phyloP scores from a whole-genome alignment of 768 basidiomycete species.

The Kwoniella sp. region DNA sequence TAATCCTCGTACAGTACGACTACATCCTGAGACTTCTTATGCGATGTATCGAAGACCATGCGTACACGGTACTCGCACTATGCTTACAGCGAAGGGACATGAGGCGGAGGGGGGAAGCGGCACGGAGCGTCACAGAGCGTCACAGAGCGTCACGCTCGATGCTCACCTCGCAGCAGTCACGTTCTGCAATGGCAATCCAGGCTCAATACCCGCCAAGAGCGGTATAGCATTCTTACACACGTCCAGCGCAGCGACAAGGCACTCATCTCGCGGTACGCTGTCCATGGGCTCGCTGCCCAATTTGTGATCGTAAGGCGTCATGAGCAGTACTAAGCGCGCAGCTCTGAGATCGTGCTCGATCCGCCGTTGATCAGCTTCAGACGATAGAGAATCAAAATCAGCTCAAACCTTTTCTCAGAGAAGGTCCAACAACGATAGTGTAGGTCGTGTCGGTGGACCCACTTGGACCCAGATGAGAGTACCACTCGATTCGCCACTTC shows the following conservation, averaged over 20 bases:
- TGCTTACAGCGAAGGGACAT: too few species aligned
- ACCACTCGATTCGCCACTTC: constrained; percentile 17
- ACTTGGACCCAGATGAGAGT: constrained; percentile 4
- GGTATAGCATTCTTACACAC: constrained; percentile 22
- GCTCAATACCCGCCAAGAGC: constrained; percentile 1
- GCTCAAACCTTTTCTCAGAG: too few species aligned
- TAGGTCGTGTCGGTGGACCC: too few species aligned
- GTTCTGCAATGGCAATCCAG: constrained; percentile 11
- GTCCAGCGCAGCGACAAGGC: constrained; percentile 13
- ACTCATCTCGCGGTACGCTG: constrained; percentile 10
- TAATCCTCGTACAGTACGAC: background rate
- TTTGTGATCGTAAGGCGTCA: constrained; percentile 16
- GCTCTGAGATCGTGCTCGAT: constrained; percentile 16
- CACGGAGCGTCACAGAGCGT: too few species aligned
- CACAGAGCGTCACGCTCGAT: too few species aligned
- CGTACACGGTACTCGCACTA: too few species aligned
- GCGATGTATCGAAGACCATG: too few species aligned
- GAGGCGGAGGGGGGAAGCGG: too few species aligned
- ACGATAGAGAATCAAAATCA: too few species aligned
- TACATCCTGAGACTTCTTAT: too few species aligned
- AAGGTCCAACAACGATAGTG: too few species aligned
- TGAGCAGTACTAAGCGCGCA: constrained; percentile 13
- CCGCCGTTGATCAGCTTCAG: constrained; percentile 13
- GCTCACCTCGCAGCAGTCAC: constrained; percentile 19
- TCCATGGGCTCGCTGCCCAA: constrained; percentile 13